A percentile compares a stretch with the other conserved stretches of the same genome.
phyloP scores from a whole-genome alignment of 1,284 basidiomycete genomes.

The Exsudoporus floridanus region DNA sequence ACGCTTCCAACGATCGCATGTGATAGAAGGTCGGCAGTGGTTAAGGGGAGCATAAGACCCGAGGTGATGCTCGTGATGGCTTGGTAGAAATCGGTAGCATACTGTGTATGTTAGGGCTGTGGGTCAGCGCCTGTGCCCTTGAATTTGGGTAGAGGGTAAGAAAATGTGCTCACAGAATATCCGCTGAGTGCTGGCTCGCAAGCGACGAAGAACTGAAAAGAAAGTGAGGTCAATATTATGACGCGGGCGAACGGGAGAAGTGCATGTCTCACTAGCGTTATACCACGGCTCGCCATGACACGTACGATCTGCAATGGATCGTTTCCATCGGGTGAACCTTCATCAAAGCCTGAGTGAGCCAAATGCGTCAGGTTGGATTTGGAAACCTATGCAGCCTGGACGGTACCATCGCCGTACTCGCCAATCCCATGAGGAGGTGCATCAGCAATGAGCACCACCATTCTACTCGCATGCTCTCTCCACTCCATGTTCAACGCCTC shows the following conservation, averaged over 20 bases:
- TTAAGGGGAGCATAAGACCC: slow-evolving; percentile 93
- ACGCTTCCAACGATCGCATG: slow-evolving; percentile 98
- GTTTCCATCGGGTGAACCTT: slow-evolving; percentile 88
- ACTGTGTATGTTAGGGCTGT: slow-evolving; percentile 44
- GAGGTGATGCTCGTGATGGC: slow-evolving; percentile 92
- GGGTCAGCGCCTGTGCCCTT: slow-evolving; percentile 16
- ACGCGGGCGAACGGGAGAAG: background rate
- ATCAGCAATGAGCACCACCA: slow-evolving; percentile 95
- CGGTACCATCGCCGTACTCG: slow-evolving; percentile 86
- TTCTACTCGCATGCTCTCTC: slow-evolving; percentile 88
- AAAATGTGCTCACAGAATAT: slow-evolving; percentile 65
- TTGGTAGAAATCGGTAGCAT: slow-evolving; percentile 93
- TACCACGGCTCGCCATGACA: slow-evolving; percentile 86
- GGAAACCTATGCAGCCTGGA: background rate
- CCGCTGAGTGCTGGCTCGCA: slow-evolving; percentile 97
- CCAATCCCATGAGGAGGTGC: slow-evolving; percentile 96
- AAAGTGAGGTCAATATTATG: background rate
- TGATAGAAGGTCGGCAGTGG: slow-evolving; percentile 93
- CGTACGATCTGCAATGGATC: slow-evolving; percentile 90
- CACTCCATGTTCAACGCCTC: slow-evolving; percentile 90
- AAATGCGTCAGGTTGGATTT: slow-evolving; percentile 15
- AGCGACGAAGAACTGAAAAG: slow-evolving; percentile 87
- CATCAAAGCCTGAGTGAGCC: slow-evolving; percentile 69
- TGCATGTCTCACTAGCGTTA: slow-evolving; percentile 65
- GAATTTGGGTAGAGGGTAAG: slow-evolving; percentile 16